Evolutionary conservation across 176 grass and related monocot genomes (phyloP).

Genomic region (Dactylis glomerata): DNA sequence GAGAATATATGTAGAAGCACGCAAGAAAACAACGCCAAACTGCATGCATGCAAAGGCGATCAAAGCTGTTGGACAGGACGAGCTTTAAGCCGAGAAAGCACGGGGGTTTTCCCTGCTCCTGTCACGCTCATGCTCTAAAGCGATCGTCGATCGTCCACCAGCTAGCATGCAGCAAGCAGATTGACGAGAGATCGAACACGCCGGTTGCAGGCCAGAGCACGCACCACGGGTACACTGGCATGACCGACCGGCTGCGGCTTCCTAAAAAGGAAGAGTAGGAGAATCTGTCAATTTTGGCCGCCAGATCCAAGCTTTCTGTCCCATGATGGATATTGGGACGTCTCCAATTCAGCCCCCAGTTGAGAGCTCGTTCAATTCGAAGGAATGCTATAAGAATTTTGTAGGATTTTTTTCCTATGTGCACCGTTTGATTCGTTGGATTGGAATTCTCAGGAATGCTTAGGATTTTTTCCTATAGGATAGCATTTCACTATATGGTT

Average conservation of each 20-base stretch:
- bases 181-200: slow-evolving; percentile 16
- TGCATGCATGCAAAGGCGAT: background rate
- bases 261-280: background rate
- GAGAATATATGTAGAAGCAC: too few species aligned
- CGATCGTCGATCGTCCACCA: background rate
- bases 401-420: too few species aligned
- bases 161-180: background rate
- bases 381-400: too few species aligned
- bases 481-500: too few species aligned
- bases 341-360: background rate
- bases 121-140: slow-evolving; percentile 15
- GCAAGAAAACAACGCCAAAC: too few species aligned
- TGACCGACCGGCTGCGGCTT: background rate
- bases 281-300: slow-evolving; percentile 29
- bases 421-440: too few species aligned
- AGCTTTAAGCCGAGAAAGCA: slow-evolving; percentile 4
- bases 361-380: too few species aligned
- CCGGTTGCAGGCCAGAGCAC: background rate
- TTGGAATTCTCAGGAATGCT: too few species aligned
- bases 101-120: background rate
- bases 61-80: background rate
- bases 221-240: background rate
- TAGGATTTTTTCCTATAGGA: too few species aligned
- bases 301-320: slow-evolving; percentile 15
- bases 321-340: slow-evolving; percentile 12